These are phyloP conservation scores for Tricladium varicosporioides DNA, from an alignment of 2,329 filamentous ascomycete species.

Conservation along the genomic window DNA sequence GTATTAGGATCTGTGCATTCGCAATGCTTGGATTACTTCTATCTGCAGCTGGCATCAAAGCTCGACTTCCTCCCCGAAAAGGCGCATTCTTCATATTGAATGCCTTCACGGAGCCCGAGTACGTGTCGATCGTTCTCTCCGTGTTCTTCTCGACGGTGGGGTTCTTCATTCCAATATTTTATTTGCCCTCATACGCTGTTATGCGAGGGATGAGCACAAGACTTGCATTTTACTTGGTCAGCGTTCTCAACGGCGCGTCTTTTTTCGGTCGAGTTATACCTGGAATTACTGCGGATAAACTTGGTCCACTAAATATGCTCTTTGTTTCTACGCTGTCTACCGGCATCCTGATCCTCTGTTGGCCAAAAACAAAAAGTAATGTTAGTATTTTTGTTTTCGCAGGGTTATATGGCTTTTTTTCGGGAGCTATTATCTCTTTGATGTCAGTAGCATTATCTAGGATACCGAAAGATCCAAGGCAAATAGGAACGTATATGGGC, in stretches of 20 bases:
- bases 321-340: constrained; percentile 2
- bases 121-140: constrained; percentile 33
- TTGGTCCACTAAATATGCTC: constrained; percentile 35
- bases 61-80: constrained; percentile 26
- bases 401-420: constrained; percentile 5
- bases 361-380: constrained; percentile 8
- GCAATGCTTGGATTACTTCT: constrained; percentile 47
- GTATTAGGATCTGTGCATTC: constrained; percentile 27
- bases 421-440: constrained; percentile 6
- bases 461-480: too few species aligned
- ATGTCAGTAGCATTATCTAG: too few species aligned
- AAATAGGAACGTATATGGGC: too few species aligned
- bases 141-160: constrained; percentile 45
- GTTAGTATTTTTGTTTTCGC: constrained; percentile 11
- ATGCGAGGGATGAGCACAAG: constrained; percentile 43
- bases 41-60: constrained; percentile 37
- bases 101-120: constrained; percentile 40
- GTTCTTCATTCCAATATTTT: constrained; percentile 51
- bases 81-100: constrained; percentile 45
- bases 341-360: constrained; percentile 14
- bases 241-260: constrained; percentile 50
- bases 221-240: constrained; percentile 61
- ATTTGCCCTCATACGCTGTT: constrained; percentile 39
- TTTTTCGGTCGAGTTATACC: constrained; percentile 18
- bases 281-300: constrained; percentile 14